phyloP scores from a whole-genome alignment of 192 early-diverging fungal genomes.

The Rhizophlyctis rosea region DNA sequence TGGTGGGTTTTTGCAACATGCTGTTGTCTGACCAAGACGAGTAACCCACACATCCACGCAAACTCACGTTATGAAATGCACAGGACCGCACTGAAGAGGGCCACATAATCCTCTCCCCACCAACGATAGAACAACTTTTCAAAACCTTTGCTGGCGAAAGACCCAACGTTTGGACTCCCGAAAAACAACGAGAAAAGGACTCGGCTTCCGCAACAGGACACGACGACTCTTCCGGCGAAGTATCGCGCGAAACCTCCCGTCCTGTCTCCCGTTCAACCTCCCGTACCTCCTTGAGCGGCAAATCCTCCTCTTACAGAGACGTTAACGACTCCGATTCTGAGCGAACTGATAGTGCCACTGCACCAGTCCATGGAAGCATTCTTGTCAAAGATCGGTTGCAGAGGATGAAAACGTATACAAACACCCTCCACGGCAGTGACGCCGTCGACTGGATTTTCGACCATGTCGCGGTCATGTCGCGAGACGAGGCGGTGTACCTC shows the following conservation, averaged over 20 bases:
- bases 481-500: slow-evolving; percentile 24
- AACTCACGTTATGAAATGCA: background rate
- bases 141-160: background rate
- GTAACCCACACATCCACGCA: background rate
- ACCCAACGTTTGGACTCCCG: background rate
- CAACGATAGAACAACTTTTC: background rate
- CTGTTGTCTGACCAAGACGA: background rate
- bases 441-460: slow-evolving; percentile 32
- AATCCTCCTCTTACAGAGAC: background rate
- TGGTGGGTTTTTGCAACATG: background rate
- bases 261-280: no score
- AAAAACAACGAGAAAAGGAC: background rate
- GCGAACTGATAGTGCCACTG: no score
- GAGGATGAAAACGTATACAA: slow-evolving; percentile 26
- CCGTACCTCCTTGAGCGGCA: no score
- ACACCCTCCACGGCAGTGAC: slow-evolving; percentile 33
- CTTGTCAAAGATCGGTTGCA: slow-evolving; percentile 24
- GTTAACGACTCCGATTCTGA: slow-evolving; percentile 5
- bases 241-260: no score
- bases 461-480: slow-evolving; percentile 18
- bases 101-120: background rate
- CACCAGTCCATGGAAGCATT: no score
- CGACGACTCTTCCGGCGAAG: no score
- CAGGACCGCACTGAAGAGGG: background rate
- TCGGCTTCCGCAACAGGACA: background rate